These are phyloP conservation scores for Postia placenta DNA, from an alignment of 768 basidiomycete genomes.

Conservation along the genomic window DNA sequence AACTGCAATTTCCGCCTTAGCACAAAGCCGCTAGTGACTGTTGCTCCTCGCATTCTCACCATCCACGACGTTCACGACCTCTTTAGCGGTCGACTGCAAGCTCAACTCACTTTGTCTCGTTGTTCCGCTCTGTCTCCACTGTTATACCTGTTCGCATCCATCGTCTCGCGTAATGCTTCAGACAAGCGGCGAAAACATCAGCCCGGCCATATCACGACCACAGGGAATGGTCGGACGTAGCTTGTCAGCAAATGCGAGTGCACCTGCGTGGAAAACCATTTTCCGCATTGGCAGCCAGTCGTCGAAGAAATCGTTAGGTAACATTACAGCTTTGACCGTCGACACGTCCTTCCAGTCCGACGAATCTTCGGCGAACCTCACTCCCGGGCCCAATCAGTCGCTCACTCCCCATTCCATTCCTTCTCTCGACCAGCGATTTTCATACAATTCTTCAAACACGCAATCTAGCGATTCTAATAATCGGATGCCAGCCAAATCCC, in stretches of 20 bases:
- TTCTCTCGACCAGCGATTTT: slow-evolving; percentile 57
- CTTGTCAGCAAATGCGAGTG: slow-evolving; percentile 8
- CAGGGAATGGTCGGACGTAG: slow-evolving; percentile 10
- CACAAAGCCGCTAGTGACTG: too few species aligned
- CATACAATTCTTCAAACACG: slow-evolving; percentile 74
- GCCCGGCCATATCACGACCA: slow-evolving; percentile 18
- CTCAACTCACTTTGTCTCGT: too few species aligned
- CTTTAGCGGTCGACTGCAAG: too few species aligned
- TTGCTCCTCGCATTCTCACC: too few species aligned
- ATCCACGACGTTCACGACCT: too few species aligned
- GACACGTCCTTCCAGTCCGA: slow-evolving; percentile 39
- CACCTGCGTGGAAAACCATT: slow-evolving; percentile 60
- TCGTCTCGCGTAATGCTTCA: slow-evolving; percentile 1
- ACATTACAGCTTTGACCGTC: slow-evolving; percentile 43
- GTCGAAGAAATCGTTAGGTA: slow-evolving; percentile 46
- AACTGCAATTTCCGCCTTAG: too few species aligned
- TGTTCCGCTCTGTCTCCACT: too few species aligned
- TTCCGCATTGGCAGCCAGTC: slow-evolving; percentile 64
- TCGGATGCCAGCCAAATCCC: slow-evolving; percentile 18
- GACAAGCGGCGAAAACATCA: slow-evolving; percentile 11
- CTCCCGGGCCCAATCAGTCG: slow-evolving; percentile 32
- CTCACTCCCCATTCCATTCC: slow-evolving; percentile 50
- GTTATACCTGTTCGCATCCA: too few species aligned
- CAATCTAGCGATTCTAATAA: slow-evolving; percentile 68
- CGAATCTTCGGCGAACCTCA: slow-evolving; percentile 20